phyloP scores from a whole-genome alignment of 2,329 filamentous ascomycete genomes.

The Botrytis medusae region DNA sequence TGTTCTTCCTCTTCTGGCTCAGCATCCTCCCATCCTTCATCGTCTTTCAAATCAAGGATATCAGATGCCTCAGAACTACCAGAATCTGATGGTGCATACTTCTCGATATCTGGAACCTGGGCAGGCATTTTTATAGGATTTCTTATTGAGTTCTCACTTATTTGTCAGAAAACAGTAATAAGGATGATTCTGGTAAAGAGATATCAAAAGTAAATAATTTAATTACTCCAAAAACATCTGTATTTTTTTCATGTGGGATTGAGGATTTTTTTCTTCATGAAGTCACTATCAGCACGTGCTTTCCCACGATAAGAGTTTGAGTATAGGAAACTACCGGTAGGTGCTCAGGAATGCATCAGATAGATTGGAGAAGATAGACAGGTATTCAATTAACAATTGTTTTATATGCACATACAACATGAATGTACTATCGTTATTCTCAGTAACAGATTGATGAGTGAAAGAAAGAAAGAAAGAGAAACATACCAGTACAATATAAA shows the following conservation, averaged over 20 bases:
- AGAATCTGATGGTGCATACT: constrained; percentile 35
- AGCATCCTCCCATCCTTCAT: constrained; percentile 57
- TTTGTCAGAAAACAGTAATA: background rate
- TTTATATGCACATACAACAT: background rate
- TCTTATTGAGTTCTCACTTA: background rate
- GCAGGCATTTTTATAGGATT: constrained; percentile 29
- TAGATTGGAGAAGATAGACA: background rate
- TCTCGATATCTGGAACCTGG: constrained; percentile 24
- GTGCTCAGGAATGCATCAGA: background rate
- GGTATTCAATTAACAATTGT: background rate
- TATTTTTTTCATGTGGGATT: constrained; percentile 12
- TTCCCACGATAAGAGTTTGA: background rate
- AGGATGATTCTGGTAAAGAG: background rate
- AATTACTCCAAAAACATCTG: background rate
- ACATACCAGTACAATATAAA: background rate
- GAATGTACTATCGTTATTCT: background rate
- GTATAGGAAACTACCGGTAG: background rate
- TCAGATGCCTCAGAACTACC: constrained; percentile 45
- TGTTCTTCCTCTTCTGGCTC: constrained; percentile 61
- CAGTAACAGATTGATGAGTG: background rate
- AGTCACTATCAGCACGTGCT: constrained; percentile 14
- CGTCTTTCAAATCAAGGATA: constrained; percentile 44
- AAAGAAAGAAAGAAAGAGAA: background rate
- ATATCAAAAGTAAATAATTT: background rate
- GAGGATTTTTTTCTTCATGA: background rate